Evolutionary conservation across 805 yeast genomes (phyloP).

Genomic region (Lipomyces orientalis): DNA sequence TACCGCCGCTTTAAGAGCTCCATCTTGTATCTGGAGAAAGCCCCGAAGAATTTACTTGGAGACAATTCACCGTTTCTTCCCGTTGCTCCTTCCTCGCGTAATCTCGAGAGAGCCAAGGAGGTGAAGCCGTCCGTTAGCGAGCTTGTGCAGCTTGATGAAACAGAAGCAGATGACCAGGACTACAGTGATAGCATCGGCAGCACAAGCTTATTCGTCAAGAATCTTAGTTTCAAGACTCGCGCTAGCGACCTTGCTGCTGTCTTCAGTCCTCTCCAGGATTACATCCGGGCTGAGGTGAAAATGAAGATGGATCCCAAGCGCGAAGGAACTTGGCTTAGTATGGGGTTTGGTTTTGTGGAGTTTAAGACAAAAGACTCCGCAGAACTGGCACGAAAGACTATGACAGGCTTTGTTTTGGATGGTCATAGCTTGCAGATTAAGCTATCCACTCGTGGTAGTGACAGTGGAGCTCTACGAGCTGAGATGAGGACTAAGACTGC

Average conservation of each 20-base stretch:
- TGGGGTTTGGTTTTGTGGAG: constrained; percentile 98
- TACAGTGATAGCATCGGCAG: constrained; percentile 55
- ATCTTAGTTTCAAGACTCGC: constrained; percentile 84
- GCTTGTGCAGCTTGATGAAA: constrained; percentile 39
- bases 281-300: constrained; percentile 78
- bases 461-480: constrained; percentile 29
- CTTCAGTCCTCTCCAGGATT: constrained; percentile 78
- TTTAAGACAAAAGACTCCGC: constrained; percentile 82
- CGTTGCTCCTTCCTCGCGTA: constrained; percentile 42
- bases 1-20: constrained; percentile 87
- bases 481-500: constrained; percentile 35
- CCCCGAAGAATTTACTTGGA: constrained; percentile 81
- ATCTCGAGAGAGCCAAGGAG: constrained; percentile 42
- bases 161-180: constrained; percentile 48
- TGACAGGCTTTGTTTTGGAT: constrained; percentile 80
- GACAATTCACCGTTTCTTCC: constrained; percentile 43
- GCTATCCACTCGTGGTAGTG: constrained; percentile 73
- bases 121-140: constrained; percentile 28
- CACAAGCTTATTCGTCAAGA: constrained; percentile 88
- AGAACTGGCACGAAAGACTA: constrained; percentile 66
- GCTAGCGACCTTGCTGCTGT: constrained; percentile 58
- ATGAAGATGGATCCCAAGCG: constrained; percentile 86
- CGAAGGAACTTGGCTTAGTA: constrained; percentile 70
- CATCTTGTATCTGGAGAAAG: constrained; percentile 89
- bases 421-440: constrained; percentile 92